Base-by-base conservation (phyloP, 2,329 filamentous ascomycete species). In the Aspergillus amoenus region DNA sequence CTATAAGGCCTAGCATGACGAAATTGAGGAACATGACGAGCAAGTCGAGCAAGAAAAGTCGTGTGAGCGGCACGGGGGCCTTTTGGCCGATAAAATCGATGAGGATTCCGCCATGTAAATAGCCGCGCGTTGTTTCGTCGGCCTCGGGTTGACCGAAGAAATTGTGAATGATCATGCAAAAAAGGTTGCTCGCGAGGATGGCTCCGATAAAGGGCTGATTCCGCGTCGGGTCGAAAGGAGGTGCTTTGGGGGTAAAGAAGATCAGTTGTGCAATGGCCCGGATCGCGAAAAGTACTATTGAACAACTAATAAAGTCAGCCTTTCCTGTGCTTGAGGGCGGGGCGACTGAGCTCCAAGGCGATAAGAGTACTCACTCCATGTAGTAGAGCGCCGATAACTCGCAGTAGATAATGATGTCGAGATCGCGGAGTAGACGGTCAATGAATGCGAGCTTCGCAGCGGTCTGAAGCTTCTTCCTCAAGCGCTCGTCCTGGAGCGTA, bases 51-150 rank as follows among this genome's bases (percentile, higher is more conserved):
- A 74, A 65, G 4, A 83, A 64, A 12, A 88, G 74, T 61, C 79
- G 77, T 47, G 79, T 68, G 65, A 81, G 82, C 52, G 82, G 80
- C 3, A 81, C 78, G 3, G 84, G 83, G 2, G 80, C 82, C 62
- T 81, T 77, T 68, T 87, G 83, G 15, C 85, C 85, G 52, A 88
- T 82, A 65, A 88, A 87, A 70, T 88, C 85, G 65, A 88, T 84
- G 62, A 85, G 78, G 49, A 87, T 62, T 2, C 85, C 84, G 5
- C 85, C 85, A 66, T 87, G 84, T 12, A 87, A 73, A 67, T 86
- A 87, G 17, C 78, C 79, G 30, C 82, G 67, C 4, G 75, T 76
- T 49, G 77, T 74, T 61, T 84, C 82, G 5, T 79, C 80, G n/a
- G 76, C 76, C 55, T 80, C 70, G 5, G 85, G 78, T 41, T 81